phyloP scores from a whole-genome alignment of 257 asterid species.

The Gardenia jasminoides region DNA sequence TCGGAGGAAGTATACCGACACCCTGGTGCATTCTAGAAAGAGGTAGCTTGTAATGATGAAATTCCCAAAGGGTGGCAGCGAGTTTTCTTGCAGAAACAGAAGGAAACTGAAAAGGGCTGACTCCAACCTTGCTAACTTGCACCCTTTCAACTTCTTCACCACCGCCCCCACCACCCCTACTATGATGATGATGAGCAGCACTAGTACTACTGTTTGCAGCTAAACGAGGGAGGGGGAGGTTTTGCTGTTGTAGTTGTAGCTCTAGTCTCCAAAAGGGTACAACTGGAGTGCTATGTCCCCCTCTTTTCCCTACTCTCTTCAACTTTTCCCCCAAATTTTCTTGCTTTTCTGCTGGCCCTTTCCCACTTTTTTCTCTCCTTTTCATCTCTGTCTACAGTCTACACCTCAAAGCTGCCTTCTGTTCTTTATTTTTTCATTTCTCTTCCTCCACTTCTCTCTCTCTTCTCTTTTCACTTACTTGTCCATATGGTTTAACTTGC shows the following conservation, averaged over 20 bases:
- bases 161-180: background rate
- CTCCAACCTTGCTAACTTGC: slow-evolving; percentile 24
- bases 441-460: slow-evolving; percentile 5
- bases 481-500: slow-evolving; percentile 44
- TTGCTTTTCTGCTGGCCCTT: slow-evolving; percentile 67
- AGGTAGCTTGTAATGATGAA: slow-evolving; percentile 53
- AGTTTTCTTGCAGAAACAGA: slow-evolving; percentile 75
- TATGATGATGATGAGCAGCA: background rate
- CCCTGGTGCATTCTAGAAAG: slow-evolving; percentile 63
- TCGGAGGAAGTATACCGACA: slow-evolving; percentile 40
- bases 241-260: slow-evolving; percentile 12
- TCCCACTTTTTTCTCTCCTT: slow-evolving; percentile 50
- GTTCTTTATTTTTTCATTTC: slow-evolving; percentile 8
- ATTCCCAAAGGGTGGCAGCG: slow-evolving; percentile 84
- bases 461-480: slow-evolving; percentile 28
- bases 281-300: slow-evolving; percentile 80
- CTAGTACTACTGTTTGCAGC: background rate
- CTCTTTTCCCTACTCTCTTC: slow-evolving; percentile 70
- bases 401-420: slow-evolving; percentile 15
- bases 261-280: slow-evolving; percentile 64
- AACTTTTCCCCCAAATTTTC: slow-evolving; percentile 79
- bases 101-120: slow-evolving; percentile 30
- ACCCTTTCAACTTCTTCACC: slow-evolving; percentile 17
- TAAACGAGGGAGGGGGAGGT: slow-evolving; percentile 19
- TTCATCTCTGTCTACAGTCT: slow-evolving; percentile 45